Evolutionary conservation across 2,329 filamentous ascomycete genomes (phyloP).

Genomic region (Fusarium hostae): DNA sequence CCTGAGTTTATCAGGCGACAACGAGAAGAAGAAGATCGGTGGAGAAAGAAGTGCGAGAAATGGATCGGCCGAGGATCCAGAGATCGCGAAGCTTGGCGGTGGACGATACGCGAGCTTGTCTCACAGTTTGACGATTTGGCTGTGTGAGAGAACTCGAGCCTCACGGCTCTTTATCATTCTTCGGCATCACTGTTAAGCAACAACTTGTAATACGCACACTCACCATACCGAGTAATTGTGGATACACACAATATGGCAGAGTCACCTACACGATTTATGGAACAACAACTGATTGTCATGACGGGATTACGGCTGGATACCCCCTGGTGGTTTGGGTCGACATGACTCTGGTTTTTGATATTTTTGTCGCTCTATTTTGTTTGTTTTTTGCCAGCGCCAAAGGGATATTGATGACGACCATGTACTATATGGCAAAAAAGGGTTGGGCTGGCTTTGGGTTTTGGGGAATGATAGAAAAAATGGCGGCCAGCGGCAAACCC

Average conservation of each 20-base stretch:
- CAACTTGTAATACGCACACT: slow-evolving; percentile 42
- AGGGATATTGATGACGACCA: slow-evolving; percentile 35
- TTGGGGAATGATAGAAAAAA: slow-evolving; percentile 44
- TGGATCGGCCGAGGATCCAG: slow-evolving; percentile 76
- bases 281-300: slow-evolving; percentile 22
- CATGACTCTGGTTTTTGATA: slow-evolving; percentile 15
- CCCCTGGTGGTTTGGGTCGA: slow-evolving; percentile 17
- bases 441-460: slow-evolving; percentile 25
- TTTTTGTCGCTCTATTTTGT: background rate
- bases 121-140: slow-evolving; percentile 56
- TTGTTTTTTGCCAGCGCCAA: slow-evolving; percentile 31
- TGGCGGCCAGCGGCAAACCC: slow-evolving; percentile 31
- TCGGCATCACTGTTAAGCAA: slow-evolving; percentile 32
- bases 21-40: slow-evolving; percentile 89
- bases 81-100: slow-evolving; percentile 76
- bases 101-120: slow-evolving; percentile 75
- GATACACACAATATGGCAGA: slow-evolving; percentile 34
- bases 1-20: slow-evolving; percentile 92
- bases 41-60: slow-evolving; percentile 86
- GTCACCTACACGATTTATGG: slow-evolving; percentile 27
- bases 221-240: slow-evolving; percentile 33
- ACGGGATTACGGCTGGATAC: slow-evolving; percentile 41
- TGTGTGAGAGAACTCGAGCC: slow-evolving; percentile 43
- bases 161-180: slow-evolving; percentile 31
- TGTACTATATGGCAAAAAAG: slow-evolving; percentile 40